Conservation (phyloP, 768 basidiomycete species). For the Mycena albidolilacea region DNA sequence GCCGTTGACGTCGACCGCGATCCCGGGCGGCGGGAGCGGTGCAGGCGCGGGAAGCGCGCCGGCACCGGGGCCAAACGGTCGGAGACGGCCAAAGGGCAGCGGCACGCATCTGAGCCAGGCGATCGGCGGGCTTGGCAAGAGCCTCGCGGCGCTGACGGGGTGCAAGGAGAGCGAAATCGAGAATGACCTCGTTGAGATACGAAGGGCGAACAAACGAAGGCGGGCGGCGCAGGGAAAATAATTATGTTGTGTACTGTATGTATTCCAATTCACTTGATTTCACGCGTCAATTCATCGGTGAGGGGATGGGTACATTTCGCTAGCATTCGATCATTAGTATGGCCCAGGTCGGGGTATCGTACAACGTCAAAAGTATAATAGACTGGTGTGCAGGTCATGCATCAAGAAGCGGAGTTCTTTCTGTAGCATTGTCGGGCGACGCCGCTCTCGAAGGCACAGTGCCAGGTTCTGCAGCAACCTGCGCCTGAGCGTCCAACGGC, state of each 20-base stretch:
- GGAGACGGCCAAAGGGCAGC: slow-evolving; percentile 68
- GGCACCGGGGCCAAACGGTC: slow-evolving; percentile 55
- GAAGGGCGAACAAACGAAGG: slow-evolving; percentile 79
- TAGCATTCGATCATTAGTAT: neutral
- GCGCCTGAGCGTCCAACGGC: slow-evolving; percentile 45
- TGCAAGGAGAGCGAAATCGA: slow-evolving; percentile 83
- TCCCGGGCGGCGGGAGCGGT: slow-evolving; percentile 47
- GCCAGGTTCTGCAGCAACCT: too few species aligned
- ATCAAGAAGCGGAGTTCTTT: slow-evolving; percentile 29
- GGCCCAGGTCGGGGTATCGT: neutral
- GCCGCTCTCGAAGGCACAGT: slow-evolving; percentile 10
- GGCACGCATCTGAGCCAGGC: slow-evolving; percentile 70
- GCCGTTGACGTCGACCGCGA: slow-evolving; percentile 72
- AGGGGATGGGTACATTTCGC: neutral
- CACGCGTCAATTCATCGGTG: neutral
- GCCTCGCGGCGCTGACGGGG: slow-evolving; percentile 66
- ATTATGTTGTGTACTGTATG: neutral
- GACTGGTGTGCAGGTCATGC: neutral
- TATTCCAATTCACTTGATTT: neutral
- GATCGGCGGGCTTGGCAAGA: slow-evolving; percentile 82
- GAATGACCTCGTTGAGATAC: slow-evolving; percentile 82
- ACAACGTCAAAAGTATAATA: neutral
- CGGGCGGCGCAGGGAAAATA: slow-evolving; percentile 51
- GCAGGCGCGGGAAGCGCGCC: slow-evolving; percentile 51
- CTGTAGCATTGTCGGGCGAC: slow-evolving; percentile 30